Percentiles rank a stretch among this genome's conserved stretches.
Conservation (phyloP, 768 basidiomycete species). For the Tulasnella sp. region DNA sequence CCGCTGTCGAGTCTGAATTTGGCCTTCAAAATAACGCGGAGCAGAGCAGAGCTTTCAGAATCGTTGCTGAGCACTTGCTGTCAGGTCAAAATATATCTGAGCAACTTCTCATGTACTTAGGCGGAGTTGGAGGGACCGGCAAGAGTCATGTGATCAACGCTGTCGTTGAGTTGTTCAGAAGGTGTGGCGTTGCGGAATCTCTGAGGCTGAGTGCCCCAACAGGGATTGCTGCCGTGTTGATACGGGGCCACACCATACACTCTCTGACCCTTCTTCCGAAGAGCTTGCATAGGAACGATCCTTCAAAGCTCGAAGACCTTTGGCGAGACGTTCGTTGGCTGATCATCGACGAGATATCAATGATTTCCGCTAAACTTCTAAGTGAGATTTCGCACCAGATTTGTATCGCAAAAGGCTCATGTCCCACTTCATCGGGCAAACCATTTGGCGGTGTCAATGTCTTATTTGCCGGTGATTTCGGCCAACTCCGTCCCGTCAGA, state of each 20-base stretch:
- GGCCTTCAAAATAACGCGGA: not conserved
- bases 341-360: conserved; percentile 34
- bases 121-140: conserved; percentile 37
- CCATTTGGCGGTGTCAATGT: conserved; percentile 34
- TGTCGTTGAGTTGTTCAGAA: conserved; percentile 29
- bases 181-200: not conserved
- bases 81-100: not conserved
- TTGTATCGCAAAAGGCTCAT: conserved; percentile 15
- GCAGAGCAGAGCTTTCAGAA: not conserved
- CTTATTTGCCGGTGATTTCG: conserved; percentile 34
- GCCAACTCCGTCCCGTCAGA: conserved; percentile 27
- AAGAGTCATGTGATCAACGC: conserved; percentile 36
- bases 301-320: conserved; percentile 21
- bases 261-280: conserved; percentile 15
- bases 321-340: conserved; percentile 35
- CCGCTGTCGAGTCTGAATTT: no score
- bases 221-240: conserved; percentile 34
- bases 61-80: not conserved
- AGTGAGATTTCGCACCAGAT: conserved; percentile 27
- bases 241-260: conserved; percentile 35
- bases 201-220: conserved; percentile 32
- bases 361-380: conserved; percentile 28
- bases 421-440: not conserved
- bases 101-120: conserved; percentile 33
- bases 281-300: not conserved